phyloP scores from a whole-genome alignment of 495 filamentous ascomycete species.

The Aspergillus funiculosus region DNA sequence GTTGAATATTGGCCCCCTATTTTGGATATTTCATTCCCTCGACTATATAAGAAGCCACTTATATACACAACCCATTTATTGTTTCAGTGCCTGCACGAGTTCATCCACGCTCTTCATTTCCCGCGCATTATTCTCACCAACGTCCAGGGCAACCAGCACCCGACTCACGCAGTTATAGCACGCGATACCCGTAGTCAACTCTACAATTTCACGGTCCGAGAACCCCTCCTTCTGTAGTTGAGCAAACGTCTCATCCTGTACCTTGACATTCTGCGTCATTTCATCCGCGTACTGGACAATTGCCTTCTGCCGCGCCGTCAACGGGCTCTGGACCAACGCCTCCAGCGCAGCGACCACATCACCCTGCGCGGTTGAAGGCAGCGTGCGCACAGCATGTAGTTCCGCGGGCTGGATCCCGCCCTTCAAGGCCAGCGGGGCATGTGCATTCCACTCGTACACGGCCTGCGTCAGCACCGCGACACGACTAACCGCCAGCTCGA shows the following conservation, averaged over 20 bases:
- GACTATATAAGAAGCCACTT: neutral
- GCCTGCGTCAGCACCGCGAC: constrained; percentile 69
- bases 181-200: constrained; percentile 71
- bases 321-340: constrained; percentile 27
- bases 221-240: constrained; percentile 47
- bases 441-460: constrained; percentile 75
- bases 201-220: constrained; percentile 57
- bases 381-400: constrained; percentile 41
- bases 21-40: no score
- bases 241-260: constrained; percentile 53
- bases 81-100: constrained; percentile 23
- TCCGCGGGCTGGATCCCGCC: constrained; percentile 37
- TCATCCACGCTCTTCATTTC: constrained; percentile 43
- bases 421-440: constrained; percentile 57
- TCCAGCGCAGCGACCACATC: constrained; percentile 18
- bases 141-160: constrained; percentile 77
- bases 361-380: constrained; percentile 32
- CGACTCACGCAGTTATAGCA: constrained; percentile 84
- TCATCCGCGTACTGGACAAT: constrained; percentile 61
- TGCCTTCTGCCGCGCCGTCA: constrained; percentile 56
- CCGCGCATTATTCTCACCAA: constrained; percentile 44
- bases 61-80: neutral
- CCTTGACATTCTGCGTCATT: constrained; percentile 57
- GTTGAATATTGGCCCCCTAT: neutral
- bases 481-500: constrained; percentile 40